Percentiles rank a stretch among this genome's conserved stretches.
phyloP scores from a whole-genome alignment of 768 basidiomycete species.

The Termitomyces sp. region DNA sequence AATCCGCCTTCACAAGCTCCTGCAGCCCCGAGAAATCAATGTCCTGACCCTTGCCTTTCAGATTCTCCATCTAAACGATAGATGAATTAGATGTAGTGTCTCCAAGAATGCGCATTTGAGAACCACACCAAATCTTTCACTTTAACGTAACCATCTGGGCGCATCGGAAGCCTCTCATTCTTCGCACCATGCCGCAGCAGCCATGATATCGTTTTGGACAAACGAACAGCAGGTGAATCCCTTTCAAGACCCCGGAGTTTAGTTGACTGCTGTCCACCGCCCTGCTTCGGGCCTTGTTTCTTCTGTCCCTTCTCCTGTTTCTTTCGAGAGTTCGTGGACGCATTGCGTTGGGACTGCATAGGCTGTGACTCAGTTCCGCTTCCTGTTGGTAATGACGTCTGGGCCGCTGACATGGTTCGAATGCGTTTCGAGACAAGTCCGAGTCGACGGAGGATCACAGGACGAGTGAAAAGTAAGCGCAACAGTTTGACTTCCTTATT shows the following conservation, averaged over 20 bases:
- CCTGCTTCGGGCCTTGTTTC: slow-evolving; percentile 5
- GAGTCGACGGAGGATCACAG: background rate
- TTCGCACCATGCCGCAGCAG: slow-evolving; percentile 88
- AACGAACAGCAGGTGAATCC: slow-evolving; percentile 64
- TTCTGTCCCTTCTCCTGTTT: slow-evolving; percentile 11
- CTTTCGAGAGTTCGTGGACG: slow-evolving; percentile 6
- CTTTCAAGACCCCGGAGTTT: slow-evolving; percentile 58
- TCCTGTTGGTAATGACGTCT: background rate
- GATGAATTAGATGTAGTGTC: background rate
- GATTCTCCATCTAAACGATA: slow-evolving; percentile 58
- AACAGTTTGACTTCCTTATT: background rate
- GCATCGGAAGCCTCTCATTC: slow-evolving; percentile 69
- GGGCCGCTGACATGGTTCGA: slow-evolving; percentile 1
- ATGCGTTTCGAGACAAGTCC: background rate
- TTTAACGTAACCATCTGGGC: slow-evolving; percentile 81
- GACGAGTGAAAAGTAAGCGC: background rate
- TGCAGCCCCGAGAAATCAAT: slow-evolving; percentile 54
- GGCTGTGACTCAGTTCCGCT: background rate
- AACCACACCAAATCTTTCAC: slow-evolving; percentile 80
- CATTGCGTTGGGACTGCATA: background rate
- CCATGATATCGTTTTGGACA: slow-evolving; percentile 89
- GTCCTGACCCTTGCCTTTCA: slow-evolving; percentile 53
- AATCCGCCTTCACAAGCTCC: slow-evolving; percentile 63
- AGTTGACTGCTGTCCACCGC: slow-evolving; percentile 16
- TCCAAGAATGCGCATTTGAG: background rate